Evolutionary conservation across 805 yeast genomes (phyloP).

Genomic region (Yamadazyma kitorensis): DNA sequence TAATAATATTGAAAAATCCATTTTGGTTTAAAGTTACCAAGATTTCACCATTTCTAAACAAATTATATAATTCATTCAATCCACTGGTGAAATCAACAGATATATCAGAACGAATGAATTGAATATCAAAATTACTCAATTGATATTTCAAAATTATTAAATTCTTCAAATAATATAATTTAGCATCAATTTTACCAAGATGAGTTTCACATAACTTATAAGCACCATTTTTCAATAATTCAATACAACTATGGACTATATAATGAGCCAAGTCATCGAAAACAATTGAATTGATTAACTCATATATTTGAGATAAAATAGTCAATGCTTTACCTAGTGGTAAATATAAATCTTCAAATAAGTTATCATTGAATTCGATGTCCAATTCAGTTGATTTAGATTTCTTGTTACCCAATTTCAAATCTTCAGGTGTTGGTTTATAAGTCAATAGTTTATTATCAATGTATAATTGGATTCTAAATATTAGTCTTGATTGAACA

Average conservation of each 20-base stretch:
- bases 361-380: slow-evolving; percentile 34
- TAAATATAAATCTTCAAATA: slow-evolving; percentile 54
- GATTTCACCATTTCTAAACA: slow-evolving; percentile 42
- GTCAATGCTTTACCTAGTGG: slow-evolving; percentile 70
- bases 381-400: slow-evolving; percentile 19
- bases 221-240: slow-evolving; percentile 54
- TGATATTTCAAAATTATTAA: slow-evolving; percentile 68
- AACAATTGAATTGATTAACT: slow-evolving; percentile 68
- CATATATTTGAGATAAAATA: slow-evolving; percentile 73
- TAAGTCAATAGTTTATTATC: slow-evolving; percentile 67
- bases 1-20: slow-evolving; percentile 48
- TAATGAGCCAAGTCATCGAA: slow-evolving; percentile 90
- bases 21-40: slow-evolving; percentile 32
- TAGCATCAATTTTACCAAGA: slow-evolving; percentile 55
- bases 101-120: slow-evolving; percentile 66
- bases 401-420: slow-evolving; percentile 50
- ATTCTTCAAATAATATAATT: slow-evolving; percentile 68
- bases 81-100: slow-evolving; percentile 78
- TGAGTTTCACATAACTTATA: slow-evolving; percentile 42
- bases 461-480: slow-evolving; percentile 71
- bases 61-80: slow-evolving; percentile 44
- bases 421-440: slow-evolving; percentile 65
- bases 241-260: slow-evolving; percentile 73
- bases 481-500: slow-evolving; percentile 75
- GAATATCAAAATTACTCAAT: slow-evolving; percentile 74